Base-by-base conservation (phyloP, 2,329 filamentous ascomycete genomes). In the Fusarium torreyae region DNA sequence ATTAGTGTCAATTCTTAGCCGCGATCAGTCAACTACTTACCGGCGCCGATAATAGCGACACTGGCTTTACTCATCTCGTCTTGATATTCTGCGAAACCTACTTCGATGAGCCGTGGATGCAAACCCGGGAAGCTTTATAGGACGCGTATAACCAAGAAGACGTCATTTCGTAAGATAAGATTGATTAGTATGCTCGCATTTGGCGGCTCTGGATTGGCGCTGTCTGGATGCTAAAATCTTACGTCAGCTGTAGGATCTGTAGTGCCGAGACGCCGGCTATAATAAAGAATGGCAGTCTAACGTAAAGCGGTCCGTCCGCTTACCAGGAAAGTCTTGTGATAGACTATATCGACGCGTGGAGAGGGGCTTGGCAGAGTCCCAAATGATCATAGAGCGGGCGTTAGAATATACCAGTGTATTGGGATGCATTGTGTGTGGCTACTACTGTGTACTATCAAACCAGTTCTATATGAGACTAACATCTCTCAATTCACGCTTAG, bases 11-110 rank as follows among this genome's bases (percentile, higher is more conserved):
- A 0, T 6, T 17, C 1, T 40, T 7, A 15, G 2, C 15, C 6
- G 13, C n/a, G 9, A 13, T n/a, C 11, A 20, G 13, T 18, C 5
- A 15, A 33, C 4, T 4, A 52, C 58, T 42, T 2, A 59, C 58
- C 58, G 3, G 58, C 58, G n/a, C 58, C 58, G 31, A 62, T 36
- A 3, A 62, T 31, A 0, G 58, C 55, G 1, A 62, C 58, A 10
- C 28, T 44, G 13, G 9, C 7, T 28, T 10, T 28, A 28, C 9
- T 28, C 28, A 28, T 28, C 28, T 1, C 28, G 28, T 10, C 28
- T 28, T 9, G 9, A 10, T 28, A 3, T 28, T 28, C 9, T 4
- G 2, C 2, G 28, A 28, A 10, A 28, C 9, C 9, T 28, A 10
- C 28, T 10, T 28, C 28, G 28, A 28, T 2, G 11, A 10, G 7